Percentiles rank a stretch among this genome's conserved stretches.
Evolutionary conservation across 805 yeast species (phyloP).

Genomic region (Cephaloascus fragrans): DNA sequence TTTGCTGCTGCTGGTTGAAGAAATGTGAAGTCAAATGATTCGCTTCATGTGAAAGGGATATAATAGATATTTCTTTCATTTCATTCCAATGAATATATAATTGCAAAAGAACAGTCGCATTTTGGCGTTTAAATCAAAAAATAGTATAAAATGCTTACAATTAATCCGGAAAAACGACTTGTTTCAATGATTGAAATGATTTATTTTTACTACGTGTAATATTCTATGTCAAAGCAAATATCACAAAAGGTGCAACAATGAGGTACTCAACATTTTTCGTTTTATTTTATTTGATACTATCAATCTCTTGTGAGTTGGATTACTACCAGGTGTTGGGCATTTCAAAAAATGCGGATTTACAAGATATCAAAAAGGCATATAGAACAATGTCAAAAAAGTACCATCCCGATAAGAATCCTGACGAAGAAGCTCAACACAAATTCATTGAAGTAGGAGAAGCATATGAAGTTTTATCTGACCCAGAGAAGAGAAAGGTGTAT

Average conservation of each 20-base stretch:
- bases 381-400: conserved; percentile 71
- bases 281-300: not conserved
- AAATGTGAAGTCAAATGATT: conserved; percentile 75
- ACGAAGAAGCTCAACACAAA: conserved; percentile 73
- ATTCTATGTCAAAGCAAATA: too few relatives aligned
- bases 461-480: conserved; percentile 71
- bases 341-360: conserved; percentile 56
- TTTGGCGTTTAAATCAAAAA: too few relatives aligned
- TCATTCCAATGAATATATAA: too few relatives aligned
- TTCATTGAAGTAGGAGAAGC: conserved; percentile 92
- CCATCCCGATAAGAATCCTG: conserved; percentile 92
- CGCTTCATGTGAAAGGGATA: conserved; percentile 64
- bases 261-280: too few relatives aligned
- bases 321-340: conserved; percentile 59
- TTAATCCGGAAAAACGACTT: too few relatives aligned
- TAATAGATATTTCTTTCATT: conserved; percentile 69
- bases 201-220: too few relatives aligned
- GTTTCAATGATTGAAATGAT: too few relatives aligned
- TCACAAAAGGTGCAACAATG: too few relatives aligned
- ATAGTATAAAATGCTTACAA: too few relatives aligned
- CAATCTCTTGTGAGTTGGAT: conserved; percentile 24
- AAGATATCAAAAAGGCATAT: conserved; percentile 80
- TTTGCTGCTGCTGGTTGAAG: conserved; percentile 65
- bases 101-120: too few relatives aligned
- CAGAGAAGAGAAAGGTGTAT: conserved; percentile 57